Evolutionary conservation across 768 basidiomycete species (phyloP), one percentile per base, ranked within the genome.

Genomic region (Clathrus columnatus): DNA sequence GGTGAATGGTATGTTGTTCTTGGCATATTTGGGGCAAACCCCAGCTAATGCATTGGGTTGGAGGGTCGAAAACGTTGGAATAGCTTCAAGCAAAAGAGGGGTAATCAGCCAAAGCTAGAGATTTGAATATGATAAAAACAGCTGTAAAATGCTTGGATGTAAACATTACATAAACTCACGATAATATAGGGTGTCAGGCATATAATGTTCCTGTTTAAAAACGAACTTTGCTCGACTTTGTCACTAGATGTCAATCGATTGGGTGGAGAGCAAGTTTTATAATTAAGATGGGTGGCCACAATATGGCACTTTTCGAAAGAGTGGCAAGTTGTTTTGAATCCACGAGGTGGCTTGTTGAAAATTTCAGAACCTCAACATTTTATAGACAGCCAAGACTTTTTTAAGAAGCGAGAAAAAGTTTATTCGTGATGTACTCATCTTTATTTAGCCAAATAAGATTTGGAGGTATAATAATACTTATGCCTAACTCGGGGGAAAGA

Each of bases 1-100:
- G 4, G 67, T 68, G 23, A 71, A 57, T 5, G 47, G 56, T 10
- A 70, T 61, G 45, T 57, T 11, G 32, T 51, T n/a, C 36, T n/a
- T n/a, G n/a, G 10, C 7, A 11, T 14, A 36, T 4, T 11, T 36
- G 4, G 36, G 36, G n/a, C 36, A 36, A n/a, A 36, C 36, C 11
- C n/a, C 36, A 2, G 36, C 36, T 4, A 14, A 36, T 36, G n/a
- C 11, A 36, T 36, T 36, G 36, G 36, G 36, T 14, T 8, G 11
- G 7, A 36, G 4, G n/a, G 36, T 11, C 36, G 10, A 36, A 4
- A 36, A 11, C 36, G 36, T 36, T 14, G 36, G 36, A 36, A 36
- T 36, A 5, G 7, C 11, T 36, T 36, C 4, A n/a, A 36, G 14
- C 36, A 36, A 36, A 11, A 36, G 11, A 36, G 36, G 36, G 14